phyloP scores from a whole-genome alignment of 2,329 filamentous ascomycete species.

The Aspergillus terreus region DNA sequence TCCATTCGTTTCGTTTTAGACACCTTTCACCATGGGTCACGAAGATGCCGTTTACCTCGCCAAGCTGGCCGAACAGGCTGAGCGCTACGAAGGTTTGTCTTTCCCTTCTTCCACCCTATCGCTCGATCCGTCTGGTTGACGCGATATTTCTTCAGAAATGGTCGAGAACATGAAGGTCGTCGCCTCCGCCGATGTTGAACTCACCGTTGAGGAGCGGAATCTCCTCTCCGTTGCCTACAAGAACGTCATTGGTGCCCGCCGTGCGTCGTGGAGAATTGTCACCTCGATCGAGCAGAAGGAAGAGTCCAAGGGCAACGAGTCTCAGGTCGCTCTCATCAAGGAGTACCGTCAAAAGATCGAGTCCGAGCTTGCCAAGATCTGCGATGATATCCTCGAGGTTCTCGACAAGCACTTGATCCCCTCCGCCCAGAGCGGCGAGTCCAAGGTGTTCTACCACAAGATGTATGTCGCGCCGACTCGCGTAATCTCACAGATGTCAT shows the following conservation, averaged over 20 bases:
- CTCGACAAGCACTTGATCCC: constrained; percentile 92
- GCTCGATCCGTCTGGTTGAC: constrained; percentile 2
- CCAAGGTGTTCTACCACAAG: constrained; percentile 99
- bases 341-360: constrained; percentile 99
- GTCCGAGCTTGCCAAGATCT: constrained; percentile 93
- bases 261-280: constrained; percentile 97
- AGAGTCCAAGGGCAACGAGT: constrained; percentile 95
- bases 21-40: constrained; percentile 80
- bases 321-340: constrained; percentile 88
- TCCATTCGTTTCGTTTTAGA: constrained; percentile 15
- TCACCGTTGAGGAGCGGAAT: constrained; percentile 93
- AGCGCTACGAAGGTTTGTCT: constrained; percentile 94
- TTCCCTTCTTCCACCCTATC: neutral
- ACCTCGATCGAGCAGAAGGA: constrained; percentile 99
- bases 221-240: constrained; percentile 97
- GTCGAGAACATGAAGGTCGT: constrained; percentile 99
- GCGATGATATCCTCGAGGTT: constrained; percentile 93
- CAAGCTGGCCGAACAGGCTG: constrained; percentile 99
- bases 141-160: constrained; percentile 68
- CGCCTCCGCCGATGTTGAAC: constrained; percentile 77
- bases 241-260: constrained; percentile 95
- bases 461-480: constrained; percentile 61
- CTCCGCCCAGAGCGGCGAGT: constrained; percentile 91
- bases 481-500: neutral
- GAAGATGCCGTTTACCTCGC: constrained; percentile 99